Conservation (phyloP, 345 rosid species). For the Physaria fendleri region DNA sequence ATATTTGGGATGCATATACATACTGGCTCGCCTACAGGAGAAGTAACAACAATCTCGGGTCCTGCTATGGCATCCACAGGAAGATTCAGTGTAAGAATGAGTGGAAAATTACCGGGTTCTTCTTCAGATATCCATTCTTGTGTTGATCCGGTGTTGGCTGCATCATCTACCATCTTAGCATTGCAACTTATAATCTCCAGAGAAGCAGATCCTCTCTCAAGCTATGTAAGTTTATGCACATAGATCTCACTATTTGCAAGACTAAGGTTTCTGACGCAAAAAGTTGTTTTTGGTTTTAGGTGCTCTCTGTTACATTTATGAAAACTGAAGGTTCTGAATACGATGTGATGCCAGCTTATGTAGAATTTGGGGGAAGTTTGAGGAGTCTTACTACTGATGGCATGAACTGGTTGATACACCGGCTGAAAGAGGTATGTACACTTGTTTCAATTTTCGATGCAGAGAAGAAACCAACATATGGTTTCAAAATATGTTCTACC, state of each 20-base stretch:
- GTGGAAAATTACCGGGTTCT: conserved; percentile 38
- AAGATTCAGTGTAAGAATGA: conserved; percentile 51
- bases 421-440: conserved; percentile 71
- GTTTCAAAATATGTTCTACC: not conserved
- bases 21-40: conserved; percentile 40
- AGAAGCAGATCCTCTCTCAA: conserved; percentile 71
- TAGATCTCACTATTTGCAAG: not conserved
- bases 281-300: conserved; percentile 41
- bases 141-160: conserved; percentile 65
- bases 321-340: conserved; percentile 51
- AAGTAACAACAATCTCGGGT: conserved; percentile 49
- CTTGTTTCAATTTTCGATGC: not conserved
- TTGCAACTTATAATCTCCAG: conserved; percentile 73
- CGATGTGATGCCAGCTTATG: conserved; percentile 48
- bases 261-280: not conserved
- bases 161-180: conserved; percentile 64
- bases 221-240: conserved; percentile 34
- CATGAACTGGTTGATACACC: conserved; percentile 45
- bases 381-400: conserved; percentile 85
- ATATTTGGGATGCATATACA: conserved; percentile 77
- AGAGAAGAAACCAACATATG: not conserved
- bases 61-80: conserved; percentile 51
- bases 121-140: conserved; percentile 47
- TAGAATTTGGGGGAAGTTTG: conserved; percentile 80
- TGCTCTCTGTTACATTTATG: conserved; percentile 63